These are phyloP conservation scores for Strobilomyces dryophilus DNA, from an alignment of 768 basidiomycete species.

Conservation along the genomic window DNA sequence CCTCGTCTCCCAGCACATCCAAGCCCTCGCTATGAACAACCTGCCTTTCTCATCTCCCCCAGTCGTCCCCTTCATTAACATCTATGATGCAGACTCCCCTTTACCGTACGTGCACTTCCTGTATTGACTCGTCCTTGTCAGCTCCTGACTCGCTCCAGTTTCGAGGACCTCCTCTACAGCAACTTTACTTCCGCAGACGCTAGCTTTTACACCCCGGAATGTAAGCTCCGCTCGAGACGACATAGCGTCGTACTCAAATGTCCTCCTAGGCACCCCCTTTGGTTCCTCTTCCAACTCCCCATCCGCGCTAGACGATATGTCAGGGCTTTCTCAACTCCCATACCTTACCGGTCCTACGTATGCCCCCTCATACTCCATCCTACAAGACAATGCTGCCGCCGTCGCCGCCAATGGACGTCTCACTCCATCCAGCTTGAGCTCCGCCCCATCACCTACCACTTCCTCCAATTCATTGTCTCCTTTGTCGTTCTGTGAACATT, in stretches of 20 bases:
- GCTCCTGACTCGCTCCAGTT: conserved; percentile 13
- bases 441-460: conserved; percentile 24
- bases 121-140: neutral
- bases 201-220: neutral
- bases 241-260: conserved; percentile 16
- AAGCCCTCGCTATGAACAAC: conserved; percentile 9
- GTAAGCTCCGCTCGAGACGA: conserved; percentile 3
- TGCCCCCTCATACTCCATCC: conserved; percentile 13
- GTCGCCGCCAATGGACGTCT: conserved; percentile 1
- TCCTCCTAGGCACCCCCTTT: neutral
- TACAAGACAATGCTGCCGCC: conserved; percentile 6
- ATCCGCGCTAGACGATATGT: conserved; percentile 15
- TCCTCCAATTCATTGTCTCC: conserved; percentile 27
- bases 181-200: neutral
- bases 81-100: conserved; percentile 8
- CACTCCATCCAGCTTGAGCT: conserved; percentile 9
- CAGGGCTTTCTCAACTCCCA: conserved; percentile 14
- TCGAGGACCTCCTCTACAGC: neutral
- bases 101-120: conserved; percentile 16
- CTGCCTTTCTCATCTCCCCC: neutral
- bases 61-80: conserved; percentile 18
- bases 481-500: conserved; percentile 3
- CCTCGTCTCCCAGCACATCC: neutral
- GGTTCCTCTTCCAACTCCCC: neutral
- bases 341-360: conserved; percentile 8